Percentiles rank a stretch among this genome's conserved stretches.
These are phyloP conservation scores for Neonectria magnoliae DNA, from an alignment of 2,329 filamentous ascomycete genomes.

Conservation along the genomic window DNA sequence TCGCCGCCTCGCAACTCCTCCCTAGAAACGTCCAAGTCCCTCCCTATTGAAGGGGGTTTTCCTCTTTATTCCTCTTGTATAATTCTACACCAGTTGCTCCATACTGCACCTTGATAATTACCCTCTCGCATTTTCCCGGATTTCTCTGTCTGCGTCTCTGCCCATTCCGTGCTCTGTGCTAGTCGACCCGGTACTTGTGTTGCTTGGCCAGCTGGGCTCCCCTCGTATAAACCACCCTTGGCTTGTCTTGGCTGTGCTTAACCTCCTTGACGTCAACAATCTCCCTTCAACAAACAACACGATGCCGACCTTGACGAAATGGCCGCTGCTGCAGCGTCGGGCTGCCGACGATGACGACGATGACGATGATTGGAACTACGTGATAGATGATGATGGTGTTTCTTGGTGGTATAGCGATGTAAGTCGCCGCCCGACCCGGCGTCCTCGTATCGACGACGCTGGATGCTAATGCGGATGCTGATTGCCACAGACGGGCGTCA, in stretches of 20 bases:
- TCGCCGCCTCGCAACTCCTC: neutral
- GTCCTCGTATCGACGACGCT: neutral
- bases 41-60: neutral
- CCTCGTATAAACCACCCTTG: neutral
- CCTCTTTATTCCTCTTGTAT: neutral
- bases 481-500: conserved; percentile 63
- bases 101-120: no score
- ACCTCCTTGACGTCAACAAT: neutral
- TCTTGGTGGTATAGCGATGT: conserved; percentile 47
- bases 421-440: conserved; percentile 8
- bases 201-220: conserved; percentile 5
- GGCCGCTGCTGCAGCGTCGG: conserved; percentile 30
- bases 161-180: neutral
- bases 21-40: neutral
- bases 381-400: conserved; percentile 31
- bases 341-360: conserved; percentile 23
- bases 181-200: neutral
- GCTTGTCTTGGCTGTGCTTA: neutral
- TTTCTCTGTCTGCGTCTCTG: neutral
- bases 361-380: neutral
- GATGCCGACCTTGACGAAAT: conserved; percentile 34
- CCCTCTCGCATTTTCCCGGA: neutral
- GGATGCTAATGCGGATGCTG: neutral
- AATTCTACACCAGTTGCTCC: neutral
- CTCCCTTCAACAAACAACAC: conserved; percentile 7